Evolutionary conservation across 257 asterid species (phyloP).

Genomic region (Gardenia jasminoides): DNA sequence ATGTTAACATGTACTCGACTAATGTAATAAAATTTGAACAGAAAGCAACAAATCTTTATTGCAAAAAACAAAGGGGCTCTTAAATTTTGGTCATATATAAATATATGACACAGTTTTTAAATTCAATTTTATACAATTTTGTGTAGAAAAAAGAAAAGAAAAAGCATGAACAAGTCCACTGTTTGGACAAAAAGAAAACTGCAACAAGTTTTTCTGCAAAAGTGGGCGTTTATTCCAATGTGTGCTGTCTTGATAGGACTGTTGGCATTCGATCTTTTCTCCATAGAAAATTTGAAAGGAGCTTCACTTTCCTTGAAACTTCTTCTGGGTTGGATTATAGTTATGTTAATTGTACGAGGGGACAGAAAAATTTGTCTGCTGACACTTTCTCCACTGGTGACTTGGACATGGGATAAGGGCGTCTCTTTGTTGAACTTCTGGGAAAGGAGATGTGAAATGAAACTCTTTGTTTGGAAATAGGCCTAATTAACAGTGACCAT

Average conservation of each 20-base stretch:
- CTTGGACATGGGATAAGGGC: slow-evolving; percentile 1
- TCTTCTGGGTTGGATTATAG: slow-evolving; percentile 1
- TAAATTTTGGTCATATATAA: neutral
- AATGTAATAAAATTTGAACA: neutral
- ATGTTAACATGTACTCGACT: slow-evolving; percentile 23
- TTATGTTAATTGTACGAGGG: too few species aligned
- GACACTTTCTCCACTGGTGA: neutral
- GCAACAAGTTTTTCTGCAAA: neutral
- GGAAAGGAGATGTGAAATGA: neutral
- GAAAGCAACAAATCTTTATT: neutral
- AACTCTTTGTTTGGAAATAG: too few species aligned
- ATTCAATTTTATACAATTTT: neutral
- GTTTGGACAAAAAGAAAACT: neutral
- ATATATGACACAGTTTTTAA: neutral
- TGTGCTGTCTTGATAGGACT: slow-evolving; percentile 5
- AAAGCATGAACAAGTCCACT: neutral
- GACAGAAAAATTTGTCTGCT: neutral
- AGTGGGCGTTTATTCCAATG: neutral
- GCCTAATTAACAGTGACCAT: too few species aligned
- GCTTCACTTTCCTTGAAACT: slow-evolving; percentile 16
- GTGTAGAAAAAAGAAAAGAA: neutral
- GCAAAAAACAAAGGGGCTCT: neutral
- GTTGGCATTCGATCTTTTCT: neutral
- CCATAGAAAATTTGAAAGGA: neutral
- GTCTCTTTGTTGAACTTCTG: neutral